Evolutionary conservation across 352 stramenopile species (phyloP).

Genomic region (Globisporangium sylvaticum): DNA sequence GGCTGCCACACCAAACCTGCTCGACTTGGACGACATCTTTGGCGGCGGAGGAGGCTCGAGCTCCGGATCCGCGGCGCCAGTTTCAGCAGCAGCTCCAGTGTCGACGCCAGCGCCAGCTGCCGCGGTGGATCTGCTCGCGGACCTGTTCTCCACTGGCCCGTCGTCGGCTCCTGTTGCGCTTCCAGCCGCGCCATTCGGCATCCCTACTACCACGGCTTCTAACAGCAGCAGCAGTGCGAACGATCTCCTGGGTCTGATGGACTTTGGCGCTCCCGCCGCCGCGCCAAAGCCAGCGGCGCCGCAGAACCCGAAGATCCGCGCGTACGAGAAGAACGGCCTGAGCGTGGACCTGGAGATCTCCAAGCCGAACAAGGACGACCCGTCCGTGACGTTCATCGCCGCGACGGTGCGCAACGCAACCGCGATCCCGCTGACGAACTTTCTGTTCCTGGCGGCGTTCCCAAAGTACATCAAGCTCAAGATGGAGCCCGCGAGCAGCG

Average conservation of each 20-base stretch:
- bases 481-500: slow-evolving; percentile 95
- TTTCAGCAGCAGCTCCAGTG: slow-evolving; percentile 21
- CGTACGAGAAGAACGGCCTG: slow-evolving; percentile 96
- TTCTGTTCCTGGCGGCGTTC: slow-evolving; percentile 94
- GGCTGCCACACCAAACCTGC: slow-evolving; percentile 61
- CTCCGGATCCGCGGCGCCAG: slow-evolving; percentile 16
- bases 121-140: slow-evolving; percentile 90
- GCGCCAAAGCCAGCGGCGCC: slow-evolving; percentile 21
- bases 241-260: slow-evolving; percentile 71
- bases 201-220: slow-evolving; percentile 13
- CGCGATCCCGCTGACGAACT: slow-evolving; percentile 81
- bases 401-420: slow-evolving; percentile 93
- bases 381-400: slow-evolving; percentile 89
- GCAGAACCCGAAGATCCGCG: slow-evolving; percentile 68
- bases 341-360: slow-evolving; percentile 88
- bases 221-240: slow-evolving; percentile 18
- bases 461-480: slow-evolving; percentile 98
- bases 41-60: slow-evolving; percentile 41
- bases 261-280: slow-evolving; percentile 47
- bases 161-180: slow-evolving; percentile 15
- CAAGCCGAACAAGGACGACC: slow-evolving; percentile 92
- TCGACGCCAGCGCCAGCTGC: slow-evolving; percentile 20
- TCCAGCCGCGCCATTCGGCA: slow-evolving; percentile 22
- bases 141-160: slow-evolving; percentile 88
- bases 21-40: slow-evolving; percentile 97